Base-by-base conservation (phyloP, 176 grass and related monocot genomes). In the Hsuehochloa calcarea region DNA sequence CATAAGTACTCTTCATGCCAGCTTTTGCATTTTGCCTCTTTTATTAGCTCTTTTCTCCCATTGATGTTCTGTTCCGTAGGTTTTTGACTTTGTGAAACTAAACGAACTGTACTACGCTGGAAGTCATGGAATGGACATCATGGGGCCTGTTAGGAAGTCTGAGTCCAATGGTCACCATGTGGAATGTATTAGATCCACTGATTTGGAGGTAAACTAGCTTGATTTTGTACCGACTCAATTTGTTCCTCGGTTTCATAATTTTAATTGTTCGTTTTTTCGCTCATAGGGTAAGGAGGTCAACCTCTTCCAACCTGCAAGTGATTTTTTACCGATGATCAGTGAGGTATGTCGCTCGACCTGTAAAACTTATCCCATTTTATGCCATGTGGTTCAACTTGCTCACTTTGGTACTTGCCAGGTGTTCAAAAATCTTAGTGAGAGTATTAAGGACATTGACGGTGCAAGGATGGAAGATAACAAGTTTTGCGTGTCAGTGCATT, bases 61-160 rank as follows among this genome's bases (percentile, higher is more conserved):
- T 6, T 12, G 10, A 49, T 72, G 23, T 56, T 31, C 50, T 75
- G 17, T 46, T 62, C 51, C 75, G 8, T 87, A 98, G 95, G 95
- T 98, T 78, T 98, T 85, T 92, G 85, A 95, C 68, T 98, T 98
- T 90, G 93, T 98, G 59, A 92, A 93, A 64, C 85, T 98, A 87
- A 87, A 90, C 26, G 95, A 98, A 82, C 80, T 98, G 23, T 89
- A 90, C 80, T 98, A 98, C 0, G 95, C 95, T 41, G 95, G 95
- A 74, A 98, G 95, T 82, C 95, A 98, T 72, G 95, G 95, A 82
- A 98, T 98, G 95, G 95, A 98, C 67, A 98, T 98, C 59, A 93
- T 98, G 93, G 89, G 93, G 11, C 95, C 95, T 75, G 68, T 92
- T 67, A 81, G 84, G 67, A 90, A 82, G 69, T 67, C 78, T 56